phyloP scores from a whole-genome alignment of 169 alveolate species.

The Cystoisospora suis region DNA sequence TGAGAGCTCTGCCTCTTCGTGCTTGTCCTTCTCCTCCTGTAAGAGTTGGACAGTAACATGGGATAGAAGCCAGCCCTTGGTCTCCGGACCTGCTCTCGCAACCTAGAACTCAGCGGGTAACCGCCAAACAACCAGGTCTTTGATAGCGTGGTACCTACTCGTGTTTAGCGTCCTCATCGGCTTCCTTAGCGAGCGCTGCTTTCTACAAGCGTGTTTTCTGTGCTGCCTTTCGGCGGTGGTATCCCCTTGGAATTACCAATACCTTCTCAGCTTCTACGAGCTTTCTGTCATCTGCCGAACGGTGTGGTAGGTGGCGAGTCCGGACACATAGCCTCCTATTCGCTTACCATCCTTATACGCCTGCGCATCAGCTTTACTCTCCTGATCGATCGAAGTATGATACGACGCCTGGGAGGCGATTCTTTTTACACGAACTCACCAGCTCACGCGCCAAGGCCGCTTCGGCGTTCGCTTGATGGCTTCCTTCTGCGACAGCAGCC shows the following conservation, averaged over 20 bases:
- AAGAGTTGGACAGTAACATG: background rate
- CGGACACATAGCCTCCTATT: background rate
- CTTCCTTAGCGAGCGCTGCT: background rate
- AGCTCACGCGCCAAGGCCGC: constrained; percentile 34
- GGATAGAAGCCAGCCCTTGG: background rate
- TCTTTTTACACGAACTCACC: constrained; percentile 16
- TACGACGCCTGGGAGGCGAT: too few relatives aligned
- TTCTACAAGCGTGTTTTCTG: background rate
- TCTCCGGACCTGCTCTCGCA: constrained; percentile 10
- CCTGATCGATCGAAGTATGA: background rate
- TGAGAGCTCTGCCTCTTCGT: constrained; percentile 30
- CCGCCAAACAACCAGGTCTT: background rate
- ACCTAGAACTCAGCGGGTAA: background rate
- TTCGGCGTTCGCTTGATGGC: constrained; percentile 14
- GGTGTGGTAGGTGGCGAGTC: too few relatives aligned
- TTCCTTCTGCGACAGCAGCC: background rate
- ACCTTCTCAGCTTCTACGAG: constrained; percentile 16
- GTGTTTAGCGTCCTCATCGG: constrained; percentile 25
- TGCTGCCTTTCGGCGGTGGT: too few relatives aligned
- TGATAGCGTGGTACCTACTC: background rate
- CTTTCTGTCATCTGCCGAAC: background rate
- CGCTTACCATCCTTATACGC: background rate
- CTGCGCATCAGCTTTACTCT: background rate
- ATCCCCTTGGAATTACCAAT: too few relatives aligned
- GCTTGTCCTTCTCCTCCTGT: constrained; percentile 28